These are phyloP conservation scores for Batkoa obscura DNA, from an alignment of 371 early-diverging fungal species.

Conservation along the genomic window DNA sequence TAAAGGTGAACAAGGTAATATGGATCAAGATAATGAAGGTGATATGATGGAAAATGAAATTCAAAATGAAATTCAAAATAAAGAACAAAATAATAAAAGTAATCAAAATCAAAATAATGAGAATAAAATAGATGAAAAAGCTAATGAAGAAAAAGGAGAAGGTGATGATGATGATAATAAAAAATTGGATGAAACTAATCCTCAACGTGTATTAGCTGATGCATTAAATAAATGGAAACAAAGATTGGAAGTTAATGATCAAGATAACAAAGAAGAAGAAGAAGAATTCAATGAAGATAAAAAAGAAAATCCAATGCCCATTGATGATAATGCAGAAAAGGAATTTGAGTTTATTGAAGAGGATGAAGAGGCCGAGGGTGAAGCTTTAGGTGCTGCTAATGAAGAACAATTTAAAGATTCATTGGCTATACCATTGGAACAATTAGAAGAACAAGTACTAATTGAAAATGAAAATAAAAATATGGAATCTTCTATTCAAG, in stretches of 20 bases:
- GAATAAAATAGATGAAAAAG: slow-evolving; percentile 24
- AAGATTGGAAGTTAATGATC: slow-evolving; percentile 40
- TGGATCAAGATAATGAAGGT: too few species aligned
- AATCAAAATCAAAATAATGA: slow-evolving; percentile 16
- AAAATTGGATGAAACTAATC: slow-evolving; percentile 24
- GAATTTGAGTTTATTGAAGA: slow-evolving; percentile 55
- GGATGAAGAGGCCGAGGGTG: slow-evolving; percentile 54
- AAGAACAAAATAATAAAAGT: slow-evolving; percentile 7
- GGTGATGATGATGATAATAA: slow-evolving; percentile 14
- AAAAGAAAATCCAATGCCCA: slow-evolving; percentile 18
- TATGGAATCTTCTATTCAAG: too few species aligned
- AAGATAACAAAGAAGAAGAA: slow-evolving; percentile 14
- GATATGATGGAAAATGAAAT: neutral
- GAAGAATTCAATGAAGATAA: slow-evolving; percentile 24
- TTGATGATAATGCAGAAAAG: slow-evolving; percentile 18
- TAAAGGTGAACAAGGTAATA: too few species aligned
- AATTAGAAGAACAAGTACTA: slow-evolving; percentile 30
- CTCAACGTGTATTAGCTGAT: slow-evolving; percentile 71
- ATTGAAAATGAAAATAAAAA: slow-evolving; percentile 21
- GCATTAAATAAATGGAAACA: slow-evolving; percentile 79
- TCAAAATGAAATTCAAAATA: slow-evolving; percentile 14
- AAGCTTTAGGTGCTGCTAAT: slow-evolving; percentile 51
- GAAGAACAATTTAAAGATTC: slow-evolving; percentile 49
- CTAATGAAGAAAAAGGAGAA: slow-evolving; percentile 23
- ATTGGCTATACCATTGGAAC: slow-evolving; percentile 16